Base-by-base conservation (phyloP, 768 basidiomycete species). In the Kwoniella heveanensis region DNA sequence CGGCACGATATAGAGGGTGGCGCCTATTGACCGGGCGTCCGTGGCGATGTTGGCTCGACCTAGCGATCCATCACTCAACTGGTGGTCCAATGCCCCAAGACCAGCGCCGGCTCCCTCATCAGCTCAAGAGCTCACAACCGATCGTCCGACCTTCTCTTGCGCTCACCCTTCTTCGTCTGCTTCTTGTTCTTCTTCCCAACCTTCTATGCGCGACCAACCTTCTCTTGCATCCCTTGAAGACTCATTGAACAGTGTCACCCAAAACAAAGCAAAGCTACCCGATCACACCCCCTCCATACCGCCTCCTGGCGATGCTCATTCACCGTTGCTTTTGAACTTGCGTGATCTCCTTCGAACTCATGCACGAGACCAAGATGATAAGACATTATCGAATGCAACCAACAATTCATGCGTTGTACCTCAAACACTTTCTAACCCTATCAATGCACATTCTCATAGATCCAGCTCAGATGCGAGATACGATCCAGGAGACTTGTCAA, bases 401-500 rank as follows among this genome's bases (percentile, higher is more conserved):
- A 6, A 5, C 5, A 32, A 13, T 13, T 32, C 32, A 32, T 6
- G 32, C 32, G n/a, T n/a, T n/a, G n/a, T n/a, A n/a, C n/a, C n/a
- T 44, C 39, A 44, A 3, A 10, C 39, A 44, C 39, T 10, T 9
- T 44, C 39, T 44, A 17, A 44, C 39, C 4, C 8, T 17, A 3
- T 44, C 39, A 17, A 44, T 44, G 39, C 9, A 10, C 19, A 3
- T 9, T 3, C 39, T 19, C 15, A 44, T 17, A 44, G 39, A 44
- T 44, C 39, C 9, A 17, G 65, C 21, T 44, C 65, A 46, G 53
- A 64, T 24, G 21, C 57, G 13, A 54, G 36, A 17, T 70, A 69
- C 44, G 72, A 68, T 52, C 69, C 69, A 5, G 63, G 54, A 13
- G 68, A 70, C 56, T 25, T 61, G 9, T 48, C 37, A 1, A 50